These are phyloP conservation scores for Xylaria sp. DNA, from an alignment of 2,329 filamentous ascomycete species.

Conservation along the genomic window DNA sequence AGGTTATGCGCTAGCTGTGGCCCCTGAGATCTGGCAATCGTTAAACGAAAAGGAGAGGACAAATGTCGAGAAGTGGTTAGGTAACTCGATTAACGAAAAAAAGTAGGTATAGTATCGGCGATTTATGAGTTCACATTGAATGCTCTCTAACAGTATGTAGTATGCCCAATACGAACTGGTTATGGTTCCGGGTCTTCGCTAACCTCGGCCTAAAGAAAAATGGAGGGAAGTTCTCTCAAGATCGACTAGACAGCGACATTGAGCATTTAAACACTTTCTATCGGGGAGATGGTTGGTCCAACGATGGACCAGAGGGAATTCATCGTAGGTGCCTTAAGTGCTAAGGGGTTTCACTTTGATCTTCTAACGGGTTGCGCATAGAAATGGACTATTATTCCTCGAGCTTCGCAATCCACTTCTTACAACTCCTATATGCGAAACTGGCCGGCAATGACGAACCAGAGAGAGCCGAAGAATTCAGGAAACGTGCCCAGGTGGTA, in stretches of 20 bases:
- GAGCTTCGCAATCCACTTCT: conserved; percentile 82
- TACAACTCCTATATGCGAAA: conserved; percentile 81
- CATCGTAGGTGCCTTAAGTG: conserved; percentile 61
- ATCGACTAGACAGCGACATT: conserved; percentile 77
- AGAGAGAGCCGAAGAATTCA: conserved; percentile 74
- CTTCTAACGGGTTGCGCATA: conserved; percentile 41
- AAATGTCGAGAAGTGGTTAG: conserved; percentile 78
- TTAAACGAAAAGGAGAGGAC: conserved; percentile 69
- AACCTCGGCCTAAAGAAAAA: conserved; percentile 82
- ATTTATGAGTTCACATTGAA: background rate
- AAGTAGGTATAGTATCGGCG: conserved; percentile 58
- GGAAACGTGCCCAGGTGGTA: conserved; percentile 70
- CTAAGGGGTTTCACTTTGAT: background rate
- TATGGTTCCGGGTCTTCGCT: conserved; percentile 87
- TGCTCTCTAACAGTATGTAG: conserved; percentile 54
- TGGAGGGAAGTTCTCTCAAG: conserved; percentile 74
- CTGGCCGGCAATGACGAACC: conserved; percentile 74
- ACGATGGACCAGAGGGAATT: conserved; percentile 81
- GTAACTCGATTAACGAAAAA: conserved; percentile 80
- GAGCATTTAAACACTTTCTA: conserved; percentile 83
- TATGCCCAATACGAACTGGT: conserved; percentile 75
- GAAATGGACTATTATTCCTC: conserved; percentile 89
- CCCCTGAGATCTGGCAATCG: conserved; percentile 72
- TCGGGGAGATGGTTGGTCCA: conserved; percentile 83
- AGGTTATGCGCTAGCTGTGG: conserved; percentile 77